These are phyloP conservation scores for Quercus glauca DNA, from an alignment of 306 rosid genomes.

Conservation along the genomic window DNA sequence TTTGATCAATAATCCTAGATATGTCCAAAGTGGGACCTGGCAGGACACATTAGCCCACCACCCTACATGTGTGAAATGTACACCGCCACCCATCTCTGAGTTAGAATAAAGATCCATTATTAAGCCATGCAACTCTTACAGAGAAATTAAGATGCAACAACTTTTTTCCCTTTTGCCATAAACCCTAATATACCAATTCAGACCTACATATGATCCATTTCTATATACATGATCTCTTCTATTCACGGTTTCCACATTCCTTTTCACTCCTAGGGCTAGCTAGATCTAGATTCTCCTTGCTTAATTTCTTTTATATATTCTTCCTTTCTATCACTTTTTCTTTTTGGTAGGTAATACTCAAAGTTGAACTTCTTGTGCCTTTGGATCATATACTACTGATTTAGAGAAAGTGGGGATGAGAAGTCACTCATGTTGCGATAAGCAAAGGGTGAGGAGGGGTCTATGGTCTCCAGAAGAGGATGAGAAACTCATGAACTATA, in stretches of 20 bases:
- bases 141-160: constrained; percentile 30
- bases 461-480: constrained; percentile 98
- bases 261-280: constrained; percentile 14
- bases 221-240: constrained; percentile 1
- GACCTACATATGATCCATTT: constrained; percentile 19
- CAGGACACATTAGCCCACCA: constrained; percentile 25
- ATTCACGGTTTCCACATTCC: constrained; percentile 4
- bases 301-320: neutral
- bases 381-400: constrained; percentile 1
- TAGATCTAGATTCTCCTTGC: constrained; percentile 28
- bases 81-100: constrained; percentile 17
- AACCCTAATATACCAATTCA: constrained; percentile 58
- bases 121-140: constrained; percentile 49
- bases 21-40: constrained; percentile 23
- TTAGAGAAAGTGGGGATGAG: constrained; percentile 47
- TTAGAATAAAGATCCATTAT: constrained; percentile 31
- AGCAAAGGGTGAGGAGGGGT: constrained; percentile 97
- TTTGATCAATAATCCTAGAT: neutral
- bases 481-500: constrained; percentile 87
- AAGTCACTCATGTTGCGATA: constrained; percentile 93
- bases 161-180: constrained; percentile 42
- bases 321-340: constrained; percentile 12
- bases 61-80: constrained; percentile 56
- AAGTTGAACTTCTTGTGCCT: constrained; percentile 19
- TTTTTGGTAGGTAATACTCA: constrained; percentile 3